A percentile compares a stretch with the other conserved stretches of the same genome.
Evolutionary conservation across 345 rosid species (phyloP).

Genomic region (Heritiera littoralis): DNA sequence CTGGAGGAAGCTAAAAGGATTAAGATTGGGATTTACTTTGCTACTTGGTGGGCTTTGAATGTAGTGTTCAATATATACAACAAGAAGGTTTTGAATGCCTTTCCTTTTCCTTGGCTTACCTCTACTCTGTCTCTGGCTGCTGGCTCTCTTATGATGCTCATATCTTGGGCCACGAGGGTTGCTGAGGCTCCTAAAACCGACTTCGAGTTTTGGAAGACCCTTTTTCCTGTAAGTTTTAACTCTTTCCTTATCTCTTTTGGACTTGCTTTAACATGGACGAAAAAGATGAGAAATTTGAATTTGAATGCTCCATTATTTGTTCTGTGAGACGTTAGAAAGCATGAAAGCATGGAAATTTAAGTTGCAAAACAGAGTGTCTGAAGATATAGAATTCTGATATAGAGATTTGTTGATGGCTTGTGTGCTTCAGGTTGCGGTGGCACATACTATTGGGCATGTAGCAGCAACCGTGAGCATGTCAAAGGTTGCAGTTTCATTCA

Average conservation of each 20-base stretch:
- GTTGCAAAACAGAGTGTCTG: not conserved
- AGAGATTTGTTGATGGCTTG: not conserved
- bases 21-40: constrained; percentile 86
- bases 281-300: not conserved
- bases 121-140: constrained; percentile 93
- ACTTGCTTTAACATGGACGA: not conserved
- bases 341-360: not conserved
- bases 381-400: constrained; percentile 16
- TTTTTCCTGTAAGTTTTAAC: constrained; percentile 66
- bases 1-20: constrained; percentile 22
- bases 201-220: constrained; percentile 82
- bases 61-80: constrained; percentile 95
- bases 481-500: constrained; percentile 94
- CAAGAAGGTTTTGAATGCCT: constrained; percentile 92
- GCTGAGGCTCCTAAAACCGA: constrained; percentile 80
- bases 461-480: constrained; percentile 99
- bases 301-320: no score
- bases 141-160: constrained; percentile 86
- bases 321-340: no score
- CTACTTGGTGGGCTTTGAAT: constrained; percentile 97
- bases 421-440: constrained; percentile 78
- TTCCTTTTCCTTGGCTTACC: constrained; percentile 97
- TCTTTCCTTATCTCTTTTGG: not conserved
- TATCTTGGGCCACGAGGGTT: constrained; percentile 80
- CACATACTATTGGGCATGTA: constrained; percentile 96